These are phyloP conservation scores for Kuraishia capsulata DNA, from an alignment of 805 yeast genomes.

Conservation along the genomic window DNA sequence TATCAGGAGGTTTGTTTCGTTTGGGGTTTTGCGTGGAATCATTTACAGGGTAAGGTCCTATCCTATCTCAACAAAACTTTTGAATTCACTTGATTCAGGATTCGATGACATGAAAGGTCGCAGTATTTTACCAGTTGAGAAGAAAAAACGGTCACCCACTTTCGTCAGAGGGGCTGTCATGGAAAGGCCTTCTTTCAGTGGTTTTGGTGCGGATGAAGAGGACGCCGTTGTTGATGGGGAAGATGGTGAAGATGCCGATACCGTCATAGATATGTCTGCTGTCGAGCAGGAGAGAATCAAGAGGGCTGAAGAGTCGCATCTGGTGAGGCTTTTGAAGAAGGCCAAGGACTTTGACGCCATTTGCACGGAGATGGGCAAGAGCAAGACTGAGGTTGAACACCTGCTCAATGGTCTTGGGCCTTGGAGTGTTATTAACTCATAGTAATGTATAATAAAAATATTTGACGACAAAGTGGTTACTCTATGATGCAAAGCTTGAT, in stretches of 20 bases:
- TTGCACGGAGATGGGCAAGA: constrained; percentile 57
- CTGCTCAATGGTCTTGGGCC: constrained; percentile 35
- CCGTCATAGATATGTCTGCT: constrained; percentile 11
- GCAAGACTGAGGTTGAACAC: constrained; percentile 45
- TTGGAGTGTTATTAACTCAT: constrained; percentile 34
- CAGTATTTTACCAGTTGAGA: constrained; percentile 8
- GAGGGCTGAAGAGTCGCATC: constrained; percentile 21
- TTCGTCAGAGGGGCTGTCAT: constrained; percentile 2
- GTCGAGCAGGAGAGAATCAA: constrained; percentile 11
- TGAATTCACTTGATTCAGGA: constrained; percentile 24
- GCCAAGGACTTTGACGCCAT: constrained; percentile 55
- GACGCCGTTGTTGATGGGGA: constrained; percentile 7
- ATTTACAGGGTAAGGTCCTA: constrained; percentile 74
- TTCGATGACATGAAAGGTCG: constrained; percentile 2
- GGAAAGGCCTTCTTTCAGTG: constrained; percentile 2
- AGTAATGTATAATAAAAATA: too few relatives aligned
- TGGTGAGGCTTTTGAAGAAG: constrained; percentile 38
- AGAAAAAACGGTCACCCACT: constrained; percentile 1
- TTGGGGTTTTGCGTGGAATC: constrained; percentile 76
- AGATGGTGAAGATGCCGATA: constrained; percentile 14
- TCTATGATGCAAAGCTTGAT: too few relatives aligned
- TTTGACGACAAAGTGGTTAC: too few relatives aligned
- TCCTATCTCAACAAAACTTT: constrained; percentile 46
- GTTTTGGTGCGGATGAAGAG: constrained; percentile 1
- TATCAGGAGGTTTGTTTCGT: constrained; percentile 73